Percentiles rank a stretch among this genome's conserved stretches.
phyloP scores from a whole-genome alignment of 805 yeast species.

The Ogataea philodendri region DNA sequence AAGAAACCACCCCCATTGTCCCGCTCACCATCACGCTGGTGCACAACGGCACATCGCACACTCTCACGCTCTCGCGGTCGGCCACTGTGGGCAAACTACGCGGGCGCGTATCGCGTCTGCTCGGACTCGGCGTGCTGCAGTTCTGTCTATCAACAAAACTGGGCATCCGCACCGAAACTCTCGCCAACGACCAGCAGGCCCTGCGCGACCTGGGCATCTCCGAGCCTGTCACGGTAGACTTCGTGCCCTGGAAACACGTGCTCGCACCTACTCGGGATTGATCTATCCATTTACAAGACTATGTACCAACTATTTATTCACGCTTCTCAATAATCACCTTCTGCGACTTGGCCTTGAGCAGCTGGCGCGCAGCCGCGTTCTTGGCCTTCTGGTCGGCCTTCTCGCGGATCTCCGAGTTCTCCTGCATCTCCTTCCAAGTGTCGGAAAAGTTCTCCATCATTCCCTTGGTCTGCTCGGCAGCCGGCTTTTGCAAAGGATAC shows the following conservation, averaged over 20 bases:
- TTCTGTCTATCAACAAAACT: conserved; percentile 25
- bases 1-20: neutral
- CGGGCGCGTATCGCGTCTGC: conserved; percentile 30
- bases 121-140: conserved; percentile 24
- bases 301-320: conserved; percentile 12
- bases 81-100: conserved; percentile 39
- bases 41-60: conserved; percentile 9
- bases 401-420: conserved; percentile 26
- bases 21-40: conserved; percentile 1
- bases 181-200: conserved; percentile 24
- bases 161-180: conserved; percentile 12
- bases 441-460: conserved; percentile 32
- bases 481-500: conserved; percentile 47
- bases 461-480: conserved; percentile 30
- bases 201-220: conserved; percentile 11
- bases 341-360: conserved; percentile 25
- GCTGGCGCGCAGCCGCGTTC: conserved; percentile 31
- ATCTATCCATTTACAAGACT: conserved; percentile 10
- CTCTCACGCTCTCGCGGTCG: conserved; percentile 28
- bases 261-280: too few relatives aligned
- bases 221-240: conserved; percentile 3
- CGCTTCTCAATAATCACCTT: conserved; percentile 32
- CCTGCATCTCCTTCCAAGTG: conserved; percentile 33
- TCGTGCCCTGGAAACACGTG: conserved; percentile 7
- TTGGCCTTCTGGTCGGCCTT: conserved; percentile 27